Evolutionary conservation across 371 early-diverging fungal species (phyloP).

Genomic region (Mucor racemosus): DNA sequence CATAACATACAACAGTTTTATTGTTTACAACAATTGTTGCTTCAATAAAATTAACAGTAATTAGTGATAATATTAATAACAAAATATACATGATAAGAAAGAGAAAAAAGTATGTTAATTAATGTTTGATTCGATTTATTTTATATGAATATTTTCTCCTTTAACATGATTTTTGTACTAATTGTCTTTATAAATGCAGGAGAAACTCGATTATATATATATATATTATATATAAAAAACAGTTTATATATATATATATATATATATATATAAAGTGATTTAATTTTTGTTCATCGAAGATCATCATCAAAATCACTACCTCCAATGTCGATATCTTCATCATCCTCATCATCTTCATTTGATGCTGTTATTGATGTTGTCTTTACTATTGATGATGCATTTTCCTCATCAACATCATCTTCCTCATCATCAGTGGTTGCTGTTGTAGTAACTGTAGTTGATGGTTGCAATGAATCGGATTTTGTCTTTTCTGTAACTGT

Average conservation of each 20-base stretch:
- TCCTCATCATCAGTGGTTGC: neutral
- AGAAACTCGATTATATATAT: neutral
- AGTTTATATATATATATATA: neutral
- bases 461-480: neutral
- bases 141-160: neutral
- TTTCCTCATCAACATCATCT: neutral
- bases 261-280: neutral
- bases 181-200: neutral
- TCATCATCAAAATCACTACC: constrained; percentile 69
- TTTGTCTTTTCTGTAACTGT: neutral
- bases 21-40: neutral
- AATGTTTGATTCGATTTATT: neutral
- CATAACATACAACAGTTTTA: constrained; percentile 17
- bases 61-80: neutral
- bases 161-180: neutral
- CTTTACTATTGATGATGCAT: neutral
- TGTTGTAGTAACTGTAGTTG: neutral
- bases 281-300: constrained; percentile 31
- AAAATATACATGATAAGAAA: neutral
- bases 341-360: constrained; percentile 55
- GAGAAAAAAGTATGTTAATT: neutral
- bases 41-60: neutral
- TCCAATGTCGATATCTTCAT: constrained; percentile 71
- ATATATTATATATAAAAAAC: too few species aligned
- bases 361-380: neutral